These are phyloP conservation scores for Starmera caribaea DNA, from an alignment of 805 yeast species.

Conservation along the genomic window DNA sequence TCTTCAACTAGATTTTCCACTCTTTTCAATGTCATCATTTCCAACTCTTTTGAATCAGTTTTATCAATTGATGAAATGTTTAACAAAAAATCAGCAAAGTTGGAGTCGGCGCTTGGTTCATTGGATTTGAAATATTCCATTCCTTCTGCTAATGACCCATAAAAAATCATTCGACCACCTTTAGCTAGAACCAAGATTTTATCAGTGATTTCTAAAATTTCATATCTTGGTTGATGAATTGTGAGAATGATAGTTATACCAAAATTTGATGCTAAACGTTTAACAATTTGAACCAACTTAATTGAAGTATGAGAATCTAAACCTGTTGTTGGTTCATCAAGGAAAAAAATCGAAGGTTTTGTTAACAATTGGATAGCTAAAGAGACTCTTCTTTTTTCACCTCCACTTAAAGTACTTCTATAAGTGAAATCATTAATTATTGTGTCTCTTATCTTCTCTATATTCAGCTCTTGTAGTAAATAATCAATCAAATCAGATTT, in stretches of 20 bases:
- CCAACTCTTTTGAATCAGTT: slow-evolving; percentile 22
- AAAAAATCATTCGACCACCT: slow-evolving; percentile 42
- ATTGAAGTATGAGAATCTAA: slow-evolving; percentile 72
- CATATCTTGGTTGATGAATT: slow-evolving; percentile 80
- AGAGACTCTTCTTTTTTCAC: slow-evolving; percentile 71
- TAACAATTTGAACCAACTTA: slow-evolving; percentile 50
- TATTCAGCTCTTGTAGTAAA: slow-evolving; percentile 53
- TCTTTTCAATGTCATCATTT: slow-evolving; percentile 20
- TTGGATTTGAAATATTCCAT: slow-evolving; percentile 40
- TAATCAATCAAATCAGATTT: slow-evolving; percentile 44
- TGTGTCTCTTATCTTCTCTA: slow-evolving; percentile 54
- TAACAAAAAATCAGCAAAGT: slow-evolving; percentile 54
- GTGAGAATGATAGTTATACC: slow-evolving; percentile 70
- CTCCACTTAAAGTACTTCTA: slow-evolving; percentile 63
- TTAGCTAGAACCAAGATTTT: slow-evolving; percentile 57
- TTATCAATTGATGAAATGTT: slow-evolving; percentile 52
- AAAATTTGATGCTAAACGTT: slow-evolving; percentile 39
- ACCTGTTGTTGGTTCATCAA: slow-evolving; percentile 89
- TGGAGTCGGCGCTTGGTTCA: slow-evolving; percentile 34
- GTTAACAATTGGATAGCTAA: slow-evolving; percentile 70
- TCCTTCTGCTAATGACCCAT: slow-evolving; percentile 38
- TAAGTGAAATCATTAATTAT: slow-evolving; percentile 42
- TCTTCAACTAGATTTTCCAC: slow-evolving; percentile 18
- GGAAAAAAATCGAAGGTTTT: slow-evolving; percentile 65
- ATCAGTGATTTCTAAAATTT: slow-evolving; percentile 62